A percentile compares a stretch with the other conserved stretches of the same genome.
These are phyloP conservation scores for Candida coquimbonensis DNA, from an alignment of 805 yeast species.

Conservation along the genomic window DNA sequence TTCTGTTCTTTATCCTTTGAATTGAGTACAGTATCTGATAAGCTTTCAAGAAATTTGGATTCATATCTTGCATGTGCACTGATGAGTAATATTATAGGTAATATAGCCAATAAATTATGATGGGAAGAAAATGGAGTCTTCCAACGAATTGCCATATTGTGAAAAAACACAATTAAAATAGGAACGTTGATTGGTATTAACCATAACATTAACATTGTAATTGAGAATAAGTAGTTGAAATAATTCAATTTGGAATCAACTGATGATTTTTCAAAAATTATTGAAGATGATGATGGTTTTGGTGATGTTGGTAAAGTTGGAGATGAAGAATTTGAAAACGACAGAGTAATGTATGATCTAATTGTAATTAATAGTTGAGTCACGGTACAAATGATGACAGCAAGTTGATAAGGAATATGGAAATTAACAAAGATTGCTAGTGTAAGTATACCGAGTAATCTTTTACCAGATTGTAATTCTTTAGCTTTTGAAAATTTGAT, in stretches of 20 bases:
- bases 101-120: constrained; percentile 71
- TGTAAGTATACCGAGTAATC: constrained; percentile 14
- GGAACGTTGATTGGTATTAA: constrained; percentile 75
- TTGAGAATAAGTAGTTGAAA: constrained; percentile 54
- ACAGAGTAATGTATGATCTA: constrained; percentile 19
- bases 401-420: constrained; percentile 78
- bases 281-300: neutral
- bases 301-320: neutral
- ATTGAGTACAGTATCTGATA: constrained; percentile 22
- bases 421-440: constrained; percentile 44
- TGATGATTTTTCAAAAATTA: neutral
- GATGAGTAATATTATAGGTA: constrained; percentile 56
- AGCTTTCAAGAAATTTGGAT: constrained; percentile 1
- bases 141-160: constrained; percentile 73
- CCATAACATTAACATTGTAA: constrained; percentile 67
- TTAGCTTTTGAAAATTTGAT: neutral
- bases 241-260: constrained; percentile 22
- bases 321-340: no score
- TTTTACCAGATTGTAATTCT: constrained; percentile 6
- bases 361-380: constrained; percentile 53
- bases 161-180: constrained; percentile 71
- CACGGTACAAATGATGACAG: constrained; percentile 50
- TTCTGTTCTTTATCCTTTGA: constrained; percentile 5
- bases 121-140: constrained; percentile 80
- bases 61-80: constrained; percentile 6